Percentiles rank a stretch among this genome's conserved stretches.
Evolutionary conservation across 306 rosid genomes (phyloP).

Genomic region (Purshia tridentata): DNA sequence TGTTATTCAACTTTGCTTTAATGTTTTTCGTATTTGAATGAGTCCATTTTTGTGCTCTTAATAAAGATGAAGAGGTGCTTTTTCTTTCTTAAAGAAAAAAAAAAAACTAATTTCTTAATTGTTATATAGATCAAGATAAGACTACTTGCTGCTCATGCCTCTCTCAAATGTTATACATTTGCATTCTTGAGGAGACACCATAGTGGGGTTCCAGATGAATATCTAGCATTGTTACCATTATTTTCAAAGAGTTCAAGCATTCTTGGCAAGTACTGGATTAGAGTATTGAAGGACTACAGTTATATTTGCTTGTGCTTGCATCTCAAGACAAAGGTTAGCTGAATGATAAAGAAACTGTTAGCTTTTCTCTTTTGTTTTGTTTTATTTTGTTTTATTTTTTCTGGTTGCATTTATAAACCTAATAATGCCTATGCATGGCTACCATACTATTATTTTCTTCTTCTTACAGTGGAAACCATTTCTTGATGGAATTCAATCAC

Average conservation of each 20-base stretch:
- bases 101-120: slow-evolving; percentile 10
- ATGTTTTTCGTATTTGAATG: background rate
- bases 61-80: slow-evolving; percentile 16
- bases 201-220: slow-evolving; percentile 67
- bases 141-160: slow-evolving; percentile 97
- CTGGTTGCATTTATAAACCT: background rate
- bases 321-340: slow-evolving; percentile 68
- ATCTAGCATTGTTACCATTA: slow-evolving; percentile 70
- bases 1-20: slow-evolving; percentile 9
- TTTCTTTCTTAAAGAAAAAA: background rate
- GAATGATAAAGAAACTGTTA: slow-evolving; percentile 22
- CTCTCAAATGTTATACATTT: slow-evolving; percentile 93
- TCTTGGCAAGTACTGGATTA: slow-evolving; percentile 89
- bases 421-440: slow-evolving; percentile 13
- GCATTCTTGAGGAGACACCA: slow-evolving; percentile 81
- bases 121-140: slow-evolving; percentile 76
- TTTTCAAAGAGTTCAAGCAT: slow-evolving; percentile 82
- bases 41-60: background rate
- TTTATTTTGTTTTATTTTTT: slow-evolving; percentile 12
- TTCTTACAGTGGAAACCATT: slow-evolving; percentile 78
- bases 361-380: slow-evolving; percentile 14
- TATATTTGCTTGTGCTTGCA: slow-evolving; percentile 61
- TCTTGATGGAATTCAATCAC: slow-evolving; percentile 90
- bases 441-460: slow-evolving; percentile 25
- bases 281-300: slow-evolving; percentile 74